These are phyloP conservation scores for Trichocladium antarcticum DNA, from an alignment of 495 filamentous ascomycete species.

Conservation along the genomic window DNA sequence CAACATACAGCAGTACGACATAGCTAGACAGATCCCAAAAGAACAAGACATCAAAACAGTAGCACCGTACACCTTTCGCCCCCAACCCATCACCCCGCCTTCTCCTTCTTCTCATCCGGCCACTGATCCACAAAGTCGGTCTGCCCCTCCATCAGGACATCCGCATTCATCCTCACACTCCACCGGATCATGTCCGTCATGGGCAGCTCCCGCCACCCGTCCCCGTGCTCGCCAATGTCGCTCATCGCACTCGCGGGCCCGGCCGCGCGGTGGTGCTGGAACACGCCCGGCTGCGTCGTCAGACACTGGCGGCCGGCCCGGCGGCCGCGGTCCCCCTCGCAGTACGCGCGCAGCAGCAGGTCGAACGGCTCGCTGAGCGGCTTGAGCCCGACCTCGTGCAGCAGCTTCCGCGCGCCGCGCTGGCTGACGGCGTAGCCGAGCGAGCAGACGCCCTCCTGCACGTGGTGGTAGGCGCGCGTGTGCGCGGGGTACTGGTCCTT, in stretches of 20 bases:
- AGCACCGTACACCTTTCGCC: too few relatives aligned
- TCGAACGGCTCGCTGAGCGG: constrained; percentile 18
- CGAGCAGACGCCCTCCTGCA: constrained; percentile 26
- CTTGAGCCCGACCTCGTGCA: constrained; percentile 24
- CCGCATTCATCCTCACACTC: constrained; percentile 26
- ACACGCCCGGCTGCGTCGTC: constrained; percentile 23
- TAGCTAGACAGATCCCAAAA: too few relatives aligned
- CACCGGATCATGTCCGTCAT: constrained; percentile 21
- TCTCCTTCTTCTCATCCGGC: constrained; percentile 10
- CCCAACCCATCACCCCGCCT: too few relatives aligned
- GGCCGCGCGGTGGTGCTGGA: constrained; percentile 20
- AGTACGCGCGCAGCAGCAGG: constrained; percentile 22
- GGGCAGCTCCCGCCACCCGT: constrained; percentile 11
- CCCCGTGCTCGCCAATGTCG: constrained; percentile 25
- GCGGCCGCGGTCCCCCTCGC: constrained; percentile 19
- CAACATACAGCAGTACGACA: too few relatives aligned
- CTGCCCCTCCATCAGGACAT: constrained; percentile 19
- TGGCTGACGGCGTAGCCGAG: constrained; percentile 26
- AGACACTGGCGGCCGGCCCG: constrained; percentile 19
- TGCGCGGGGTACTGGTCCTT: constrained; percentile 21
- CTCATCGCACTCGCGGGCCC: constrained; percentile 21
- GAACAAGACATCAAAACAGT: too few relatives aligned
- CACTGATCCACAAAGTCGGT: constrained; percentile 21
- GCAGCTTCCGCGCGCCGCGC: constrained; percentile 19
- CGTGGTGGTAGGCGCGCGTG: constrained; percentile 28